These are phyloP conservation scores for Moesziomyces globuligerus DNA, from an alignment of 1,284 basidiomycete genomes.

Conservation along the genomic window DNA sequence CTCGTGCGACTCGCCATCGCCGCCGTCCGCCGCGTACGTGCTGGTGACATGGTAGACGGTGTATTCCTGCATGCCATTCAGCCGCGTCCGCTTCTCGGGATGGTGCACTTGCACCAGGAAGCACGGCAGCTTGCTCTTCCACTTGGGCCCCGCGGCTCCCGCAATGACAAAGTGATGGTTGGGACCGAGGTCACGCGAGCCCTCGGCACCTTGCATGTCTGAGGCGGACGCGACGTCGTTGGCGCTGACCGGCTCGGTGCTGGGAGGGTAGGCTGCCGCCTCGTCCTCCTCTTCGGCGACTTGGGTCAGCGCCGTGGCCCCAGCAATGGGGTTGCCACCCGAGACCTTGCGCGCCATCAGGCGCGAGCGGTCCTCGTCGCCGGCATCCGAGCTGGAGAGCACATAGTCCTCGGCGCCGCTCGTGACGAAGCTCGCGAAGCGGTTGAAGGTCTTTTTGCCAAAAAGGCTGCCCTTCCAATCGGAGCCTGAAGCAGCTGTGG, in stretches of 20 bases:
- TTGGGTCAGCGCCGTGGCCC: conserved; percentile 8
- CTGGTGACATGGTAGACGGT: conserved; percentile 81
- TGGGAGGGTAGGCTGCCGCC: neutral
- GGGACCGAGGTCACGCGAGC: conserved; percentile 1
- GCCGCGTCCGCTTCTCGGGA: conserved; percentile 76
- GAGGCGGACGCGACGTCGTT: neutral
- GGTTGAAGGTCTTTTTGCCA: conserved; percentile 79
- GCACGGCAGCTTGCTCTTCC: conserved; percentile 77
- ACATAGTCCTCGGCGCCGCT: conserved; percentile 79
- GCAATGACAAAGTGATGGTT: conserved; percentile 76
- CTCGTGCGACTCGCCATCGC: neutral
- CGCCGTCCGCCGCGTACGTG: conserved; percentile 71
- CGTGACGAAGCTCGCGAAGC: conserved; percentile 84
- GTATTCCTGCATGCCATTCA: conserved; percentile 75
- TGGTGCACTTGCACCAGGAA: conserved; percentile 82
- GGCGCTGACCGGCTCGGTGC: neutral
- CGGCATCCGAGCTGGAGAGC: conserved; percentile 25
- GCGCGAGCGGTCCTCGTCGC: conserved; percentile 29
- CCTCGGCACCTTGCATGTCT: neutral
- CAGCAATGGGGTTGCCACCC: conserved; percentile 8
- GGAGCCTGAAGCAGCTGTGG: conserved; percentile 2
- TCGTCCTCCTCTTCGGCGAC: conserved; percentile 16
- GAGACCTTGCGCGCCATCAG: conserved; percentile 36
- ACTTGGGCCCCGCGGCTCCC: conserved; percentile 73
- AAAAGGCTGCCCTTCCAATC: conserved; percentile 69